A percentile compares a stretch with the other conserved stretches of the same genome.
These are phyloP conservation scores for Trichoderma sp. DNA, from an alignment of 2,329 filamentous ascomycete species.

Conservation along the genomic window DNA sequence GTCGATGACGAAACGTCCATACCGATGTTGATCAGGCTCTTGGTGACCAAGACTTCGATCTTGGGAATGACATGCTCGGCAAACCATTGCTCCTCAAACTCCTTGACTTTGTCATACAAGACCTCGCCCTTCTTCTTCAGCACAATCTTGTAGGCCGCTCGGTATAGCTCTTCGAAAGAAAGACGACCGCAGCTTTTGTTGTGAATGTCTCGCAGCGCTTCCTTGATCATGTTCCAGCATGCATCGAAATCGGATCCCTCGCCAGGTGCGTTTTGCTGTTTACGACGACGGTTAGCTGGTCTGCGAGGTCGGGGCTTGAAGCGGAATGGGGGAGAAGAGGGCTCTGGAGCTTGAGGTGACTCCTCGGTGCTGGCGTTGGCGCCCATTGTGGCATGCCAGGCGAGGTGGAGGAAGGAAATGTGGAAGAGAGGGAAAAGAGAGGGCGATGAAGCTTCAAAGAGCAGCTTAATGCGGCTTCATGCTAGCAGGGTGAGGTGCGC, in stretches of 20 bases:
- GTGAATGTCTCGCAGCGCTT: slow-evolving; percentile 85
- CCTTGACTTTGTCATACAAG: slow-evolving; percentile 78
- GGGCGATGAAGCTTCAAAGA: neutral
- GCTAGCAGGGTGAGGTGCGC: slow-evolving; percentile 5
- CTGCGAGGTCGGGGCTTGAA: neutral
- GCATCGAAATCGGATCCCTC: slow-evolving; percentile 80
- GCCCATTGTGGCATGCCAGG: slow-evolving; percentile 8
- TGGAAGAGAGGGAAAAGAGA: neutral
- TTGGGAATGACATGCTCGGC: slow-evolving; percentile 69
- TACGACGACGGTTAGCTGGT: slow-evolving; percentile 33
- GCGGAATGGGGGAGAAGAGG: neutral
- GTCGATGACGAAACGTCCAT: slow-evolving; percentile 60
- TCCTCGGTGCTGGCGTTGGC: slow-evolving; percentile 15
- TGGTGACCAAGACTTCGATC: slow-evolving; percentile 72
- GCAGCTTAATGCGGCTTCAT: neutral
- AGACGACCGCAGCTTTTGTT: slow-evolving; percentile 86
- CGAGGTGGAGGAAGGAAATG: neutral
- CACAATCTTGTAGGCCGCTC: slow-evolving; percentile 91
- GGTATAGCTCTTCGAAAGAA: slow-evolving; percentile 94
- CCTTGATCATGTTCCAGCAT: slow-evolving; percentile 76
- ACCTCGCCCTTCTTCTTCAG: slow-evolving; percentile 81
- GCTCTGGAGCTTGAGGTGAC: neutral
- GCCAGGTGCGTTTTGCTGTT: slow-evolving; percentile 45
- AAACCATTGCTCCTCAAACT: slow-evolving; percentile 84
- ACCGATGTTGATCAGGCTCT: slow-evolving; percentile 64